Evolutionary conservation across 1,284 basidiomycete species (phyloP).

Genomic region (Schizophyllum commune): DNA sequence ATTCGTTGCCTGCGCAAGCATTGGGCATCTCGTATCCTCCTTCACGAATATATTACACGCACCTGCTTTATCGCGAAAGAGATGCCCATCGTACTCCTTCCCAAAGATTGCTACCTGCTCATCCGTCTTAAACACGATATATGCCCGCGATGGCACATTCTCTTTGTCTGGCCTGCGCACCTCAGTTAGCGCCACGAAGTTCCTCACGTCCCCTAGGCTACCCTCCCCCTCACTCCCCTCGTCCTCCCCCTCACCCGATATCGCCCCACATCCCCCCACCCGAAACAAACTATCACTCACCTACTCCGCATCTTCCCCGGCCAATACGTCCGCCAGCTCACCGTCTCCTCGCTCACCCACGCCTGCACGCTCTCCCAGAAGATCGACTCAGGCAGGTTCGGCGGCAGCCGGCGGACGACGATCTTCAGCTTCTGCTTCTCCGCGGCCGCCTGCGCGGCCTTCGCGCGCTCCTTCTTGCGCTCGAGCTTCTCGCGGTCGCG

Average conservation of each 20-base stretch:
- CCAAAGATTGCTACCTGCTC: constrained; percentile 73
- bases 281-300: constrained; percentile 31
- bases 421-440: constrained; percentile 70
- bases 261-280: not conserved
- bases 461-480: constrained; percentile 17
- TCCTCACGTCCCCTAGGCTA: not conserved
- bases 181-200: constrained; percentile 3
- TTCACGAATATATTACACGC: constrained; percentile 15
- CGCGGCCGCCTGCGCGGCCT: constrained; percentile 15
- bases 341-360: constrained; percentile 77
- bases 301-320: constrained; percentile 67
- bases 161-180: constrained; percentile 63
- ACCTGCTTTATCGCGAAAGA: constrained; percentile 91
- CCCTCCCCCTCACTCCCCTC: too few species aligned
- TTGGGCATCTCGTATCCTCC: not conserved
- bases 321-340: constrained; percentile 60
- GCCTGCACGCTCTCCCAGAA: constrained; percentile 89
- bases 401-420: constrained; percentile 82
- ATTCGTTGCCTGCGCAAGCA: constrained; percentile 65
- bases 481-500: constrained; percentile 21
- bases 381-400: constrained; percentile 84
- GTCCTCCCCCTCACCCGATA: not conserved
- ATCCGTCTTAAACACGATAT: constrained; percentile 80
- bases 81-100: constrained; percentile 83
- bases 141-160: constrained; percentile 81